Evolutionary conservation across 768 basidiomycete species (phyloP), one percentile per base, ranked within the genome.

Genomic region (Boletus rubroflammeus): DNA sequence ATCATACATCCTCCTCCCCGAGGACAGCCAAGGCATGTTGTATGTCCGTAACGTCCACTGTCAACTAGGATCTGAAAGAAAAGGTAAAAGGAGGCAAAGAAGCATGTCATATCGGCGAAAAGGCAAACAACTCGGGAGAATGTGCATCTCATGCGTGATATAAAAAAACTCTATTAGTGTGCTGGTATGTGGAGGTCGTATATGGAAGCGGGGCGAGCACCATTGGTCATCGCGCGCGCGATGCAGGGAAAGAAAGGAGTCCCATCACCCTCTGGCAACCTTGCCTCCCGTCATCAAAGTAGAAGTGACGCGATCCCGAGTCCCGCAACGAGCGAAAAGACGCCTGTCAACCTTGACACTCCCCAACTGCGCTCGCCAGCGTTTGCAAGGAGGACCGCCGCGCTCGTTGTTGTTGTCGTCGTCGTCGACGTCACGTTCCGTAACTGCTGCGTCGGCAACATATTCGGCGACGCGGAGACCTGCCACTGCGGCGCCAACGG

Each of bases 361-460:
- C 45, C 40, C 67, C 55, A 62, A 58, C 51, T 51, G 44, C 62
- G 67, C 51, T 60, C 69, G 46, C 67, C 64, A 23, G 65, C 67
- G 54, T 50, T 71, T 36, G 51, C 57, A 28, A 28, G 19, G 15
- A 62, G 57, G 29, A 61, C 63, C 4, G 29, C 32, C 1, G 62
- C 46, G 34, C 9, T 61, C 43, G 56, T 58, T 11, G 28, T 1
- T 1, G 47, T 43, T n/a, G 66, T 14, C 7, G 32, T 25, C 23
- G 23, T 25, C 23, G 23, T 25, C 23, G 64, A 11, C 14, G 80
- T 69, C 34, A 76, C 73, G 59, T 86, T 88, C 58, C 87, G 79
- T 54, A 96, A 73, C 43, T 65, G 42, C 60, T 76, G 77, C 5
- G 88, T 89, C 2, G 94, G 94, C 29, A 93, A 74, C 93, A 97